These are phyloP conservation scores for Rehmannia glutinosa DNA, from an alignment of 257 asterid genomes.

Conservation along the genomic window DNA sequence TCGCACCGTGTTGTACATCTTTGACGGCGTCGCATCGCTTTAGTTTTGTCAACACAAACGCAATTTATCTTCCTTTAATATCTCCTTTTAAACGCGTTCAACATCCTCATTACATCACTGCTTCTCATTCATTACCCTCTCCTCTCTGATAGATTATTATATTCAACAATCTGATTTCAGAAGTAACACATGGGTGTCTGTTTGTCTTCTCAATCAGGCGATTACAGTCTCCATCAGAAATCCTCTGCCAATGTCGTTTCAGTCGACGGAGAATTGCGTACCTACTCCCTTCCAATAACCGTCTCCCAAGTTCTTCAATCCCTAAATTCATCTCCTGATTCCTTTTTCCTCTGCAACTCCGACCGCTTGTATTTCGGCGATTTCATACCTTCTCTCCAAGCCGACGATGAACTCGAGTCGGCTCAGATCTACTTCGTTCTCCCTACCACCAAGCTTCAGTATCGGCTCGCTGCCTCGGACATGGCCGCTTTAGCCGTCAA, in stretches of 20 bases:
- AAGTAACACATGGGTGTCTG: constrained; percentile 39
- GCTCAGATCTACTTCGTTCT: constrained; percentile 60
- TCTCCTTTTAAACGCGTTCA: too few relatives aligned
- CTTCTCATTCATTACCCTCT: too few relatives aligned
- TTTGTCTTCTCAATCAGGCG: constrained; percentile 29
- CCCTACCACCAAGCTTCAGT: constrained; percentile 39
- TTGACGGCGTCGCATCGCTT: too few relatives aligned
- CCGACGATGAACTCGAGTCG: constrained; percentile 35
- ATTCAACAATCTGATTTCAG: not conserved
- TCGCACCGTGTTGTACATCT: too few relatives aligned
- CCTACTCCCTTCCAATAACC: constrained; percentile 32
- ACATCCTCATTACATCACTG: not conserved
- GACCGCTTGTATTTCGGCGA: constrained; percentile 55
- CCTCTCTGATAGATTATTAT: not conserved
- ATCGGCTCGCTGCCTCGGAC: constrained; percentile 56
- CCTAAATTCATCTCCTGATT: constrained; percentile 10
- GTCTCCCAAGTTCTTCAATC: constrained; percentile 41
- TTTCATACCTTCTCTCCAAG: constrained; percentile 42
- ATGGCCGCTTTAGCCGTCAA: constrained; percentile 80
- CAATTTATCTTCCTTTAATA: too few relatives aligned
- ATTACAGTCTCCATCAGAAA: not conserved
- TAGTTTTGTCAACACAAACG: too few relatives aligned
- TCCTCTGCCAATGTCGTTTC: constrained; percentile 43
- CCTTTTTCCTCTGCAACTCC: constrained; percentile 57
- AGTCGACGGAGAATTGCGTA: constrained; percentile 42